Evolutionary conservation across 768 basidiomycete genomes (phyloP).

Genomic region (Lentinula sp.): DNA sequence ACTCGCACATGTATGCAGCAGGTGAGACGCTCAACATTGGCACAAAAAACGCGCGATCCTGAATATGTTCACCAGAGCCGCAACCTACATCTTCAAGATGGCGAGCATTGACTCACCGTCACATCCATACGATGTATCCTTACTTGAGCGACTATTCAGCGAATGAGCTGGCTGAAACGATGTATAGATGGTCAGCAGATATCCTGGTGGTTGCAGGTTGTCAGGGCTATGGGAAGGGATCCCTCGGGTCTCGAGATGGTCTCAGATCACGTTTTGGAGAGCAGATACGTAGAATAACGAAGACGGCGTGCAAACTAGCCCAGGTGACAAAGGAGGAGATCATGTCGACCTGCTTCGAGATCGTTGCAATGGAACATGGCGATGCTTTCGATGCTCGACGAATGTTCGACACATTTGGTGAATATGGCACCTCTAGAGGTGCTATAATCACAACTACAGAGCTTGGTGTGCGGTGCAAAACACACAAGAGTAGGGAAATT

Average conservation of each 20-base stretch:
- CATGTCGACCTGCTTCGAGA: slow-evolving; percentile 71
- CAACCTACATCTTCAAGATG: slow-evolving; percentile 76
- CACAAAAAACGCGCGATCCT: not conserved
- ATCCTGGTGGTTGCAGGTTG: slow-evolving; percentile 63
- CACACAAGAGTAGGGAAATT: slow-evolving; percentile 28
- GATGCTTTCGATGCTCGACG: slow-evolving; percentile 39
- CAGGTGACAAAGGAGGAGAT: slow-evolving; percentile 67
- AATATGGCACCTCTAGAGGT: slow-evolving; percentile 45
- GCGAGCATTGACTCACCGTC: slow-evolving; percentile 66
- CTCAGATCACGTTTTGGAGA: slow-evolving; percentile 47
- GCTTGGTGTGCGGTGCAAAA: slow-evolving; percentile 62
- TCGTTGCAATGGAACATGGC: slow-evolving; percentile 54
- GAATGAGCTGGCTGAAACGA: slow-evolving; percentile 70
- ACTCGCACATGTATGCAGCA: slow-evolving; percentile 47
- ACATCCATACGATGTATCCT: slow-evolving; percentile 65
- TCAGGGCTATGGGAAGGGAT: slow-evolving; percentile 30
- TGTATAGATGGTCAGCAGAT: slow-evolving; percentile 66
- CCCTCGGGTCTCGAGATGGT: slow-evolving; percentile 27
- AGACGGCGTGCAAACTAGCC: slow-evolving; percentile 56
- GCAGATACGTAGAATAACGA: slow-evolving; percentile 63
- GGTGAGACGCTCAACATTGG: slow-evolving; percentile 29
- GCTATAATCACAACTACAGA: slow-evolving; percentile 65
- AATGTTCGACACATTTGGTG: slow-evolving; percentile 62
- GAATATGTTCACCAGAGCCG: slow-evolving; percentile 40
- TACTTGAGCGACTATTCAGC: slow-evolving; percentile 58